phyloP scores from a whole-genome alignment of 2,329 filamentous ascomycete genomes.

The Phyllachora maydis region DNA sequence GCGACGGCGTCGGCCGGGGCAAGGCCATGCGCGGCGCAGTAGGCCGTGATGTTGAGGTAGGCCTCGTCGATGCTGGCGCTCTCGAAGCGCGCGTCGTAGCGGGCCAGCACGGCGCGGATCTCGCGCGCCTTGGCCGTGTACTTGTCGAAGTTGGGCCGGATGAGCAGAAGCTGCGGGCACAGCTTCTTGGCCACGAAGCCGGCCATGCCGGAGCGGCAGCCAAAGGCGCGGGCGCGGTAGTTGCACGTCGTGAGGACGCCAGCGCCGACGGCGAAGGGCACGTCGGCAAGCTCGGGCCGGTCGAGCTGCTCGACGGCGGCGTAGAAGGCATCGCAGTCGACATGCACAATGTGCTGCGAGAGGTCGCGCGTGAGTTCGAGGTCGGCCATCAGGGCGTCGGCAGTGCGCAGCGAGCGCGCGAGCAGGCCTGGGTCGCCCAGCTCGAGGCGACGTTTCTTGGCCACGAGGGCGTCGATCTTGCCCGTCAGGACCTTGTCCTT shows the following conservation, averaged over 20 bases:
- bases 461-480: constrained; percentile 66
- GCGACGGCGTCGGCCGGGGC: constrained; percentile 53
- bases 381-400: constrained; percentile 62
- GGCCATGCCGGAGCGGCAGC: constrained; percentile 88
- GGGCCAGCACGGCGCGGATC: constrained; percentile 57
- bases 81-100: constrained; percentile 84
- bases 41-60: constrained; percentile 84
- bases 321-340: constrained; percentile 96
- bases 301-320: constrained; percentile 80
- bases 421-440: constrained; percentile 60
- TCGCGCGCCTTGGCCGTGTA: constrained; percentile 82
- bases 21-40: constrained; percentile 50
- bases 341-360: constrained; percentile 68
- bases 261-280: constrained; percentile 77
- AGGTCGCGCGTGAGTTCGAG: constrained; percentile 65
- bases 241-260: constrained; percentile 53
- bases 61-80: constrained; percentile 92
- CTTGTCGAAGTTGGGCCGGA: constrained; percentile 77
- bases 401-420: constrained; percentile 48
- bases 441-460: constrained; percentile 56
- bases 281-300: constrained; percentile 61
- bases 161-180: constrained; percentile 64
- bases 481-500: constrained; percentile 65
- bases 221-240: constrained; percentile 76
- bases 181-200: constrained; percentile 88